Percentiles rank a stretch among this genome's conserved stretches.
Conservation (phyloP, 2,329 filamentous ascomycete species). For the Penicillium sp. region DNA sequence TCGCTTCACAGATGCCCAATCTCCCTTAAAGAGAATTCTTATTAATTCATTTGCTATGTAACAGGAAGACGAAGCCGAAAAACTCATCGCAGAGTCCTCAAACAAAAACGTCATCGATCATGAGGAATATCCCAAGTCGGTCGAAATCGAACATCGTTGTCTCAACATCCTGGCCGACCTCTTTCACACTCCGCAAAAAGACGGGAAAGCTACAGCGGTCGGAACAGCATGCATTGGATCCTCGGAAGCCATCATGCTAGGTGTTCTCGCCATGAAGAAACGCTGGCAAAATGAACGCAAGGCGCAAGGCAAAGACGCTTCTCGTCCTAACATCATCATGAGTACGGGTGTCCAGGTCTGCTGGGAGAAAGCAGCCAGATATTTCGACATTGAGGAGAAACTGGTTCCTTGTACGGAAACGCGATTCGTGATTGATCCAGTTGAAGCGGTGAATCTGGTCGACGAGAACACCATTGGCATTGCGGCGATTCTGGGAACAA, state of each 20-base stretch:
- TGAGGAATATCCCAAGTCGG: background rate
- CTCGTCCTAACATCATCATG: slow-evolving; percentile 68
- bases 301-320: background rate
- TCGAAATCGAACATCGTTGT: background rate
- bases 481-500: background rate
- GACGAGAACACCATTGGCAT: background rate
- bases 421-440: background rate
- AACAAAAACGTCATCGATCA: background rate
- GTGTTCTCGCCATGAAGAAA: background rate
- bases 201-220: background rate
- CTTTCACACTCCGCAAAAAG: background rate
- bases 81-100: background rate
- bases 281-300: background rate
- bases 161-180: background rate
- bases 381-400: slow-evolving; percentile 66
- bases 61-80: background rate
- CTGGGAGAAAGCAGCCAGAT: slow-evolving; percentile 69
- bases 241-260: background rate
- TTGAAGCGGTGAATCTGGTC: background rate
- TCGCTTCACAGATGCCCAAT: background rate
- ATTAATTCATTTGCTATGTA: background rate
- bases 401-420: slow-evolving; percentile 3
- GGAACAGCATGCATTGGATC: background rate
- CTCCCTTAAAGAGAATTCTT: background rate
- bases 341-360: slow-evolving; percentile 71